Evolutionary conservation across 2,329 filamentous ascomycete genomes (phyloP), one percentile per base, ranked within the genome.

Genomic region (Colletotrichum viniferum): DNA sequence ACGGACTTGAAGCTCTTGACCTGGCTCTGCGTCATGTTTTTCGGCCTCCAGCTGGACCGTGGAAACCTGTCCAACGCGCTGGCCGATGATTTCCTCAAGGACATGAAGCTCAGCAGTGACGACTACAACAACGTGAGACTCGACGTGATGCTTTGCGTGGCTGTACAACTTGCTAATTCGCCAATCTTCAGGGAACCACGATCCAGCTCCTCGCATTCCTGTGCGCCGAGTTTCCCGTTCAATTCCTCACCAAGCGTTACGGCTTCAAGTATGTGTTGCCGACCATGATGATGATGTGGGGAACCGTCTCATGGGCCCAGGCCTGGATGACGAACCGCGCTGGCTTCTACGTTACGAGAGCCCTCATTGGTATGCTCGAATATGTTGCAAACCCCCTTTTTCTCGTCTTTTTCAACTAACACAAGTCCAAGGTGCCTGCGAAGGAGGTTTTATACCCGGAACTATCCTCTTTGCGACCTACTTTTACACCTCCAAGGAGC

Each of bases 61-160:
- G 91, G 91, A 67, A 94, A 94, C 79, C 84, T 94, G 79, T 87
- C 86, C 70, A 92, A 92, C 78, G 92, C 91, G 4, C 83, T 91
- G 34, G 91, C 90, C 3, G 92, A 93, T 79, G 90, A 91, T 78
- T 86, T 94, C 79, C 85, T 94, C 10, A 84, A 81, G 63, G 92
- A 92, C 71, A 81, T 89, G 32, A 80, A 83, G 1, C 73, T 89
- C 72, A 87, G 81, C 1, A 87, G 84, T 12, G 85, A 90, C 80
- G 88, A 91, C 74, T 91, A 90, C 80, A 92, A 92, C 77, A 87
- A 91, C 79, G 85, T 84, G 26, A 36, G 74, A 30, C n/a, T n/a
- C 16, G 6, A 14, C 52, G 30, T 7, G n/a, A 21, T 21, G 10
- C n/a, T 52, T 52, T 21, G 2, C 12, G n/a, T 12, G 43, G 43